Conservation (phyloP, 2,329 filamentous ascomycete genomes). For the Paramyrothecium roridum region DNA sequence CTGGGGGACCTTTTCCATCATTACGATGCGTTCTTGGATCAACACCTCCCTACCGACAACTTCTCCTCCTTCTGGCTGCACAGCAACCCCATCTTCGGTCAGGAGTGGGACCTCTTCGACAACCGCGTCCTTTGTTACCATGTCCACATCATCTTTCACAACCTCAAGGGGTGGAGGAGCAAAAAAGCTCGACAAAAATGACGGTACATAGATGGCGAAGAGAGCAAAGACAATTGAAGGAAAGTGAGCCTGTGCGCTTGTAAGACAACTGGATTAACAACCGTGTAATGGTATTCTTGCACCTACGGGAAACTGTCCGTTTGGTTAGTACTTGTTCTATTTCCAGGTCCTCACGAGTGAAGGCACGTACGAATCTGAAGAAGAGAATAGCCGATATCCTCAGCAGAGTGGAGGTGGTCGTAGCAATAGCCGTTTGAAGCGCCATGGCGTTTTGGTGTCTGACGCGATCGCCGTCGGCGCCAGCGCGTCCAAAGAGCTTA, state of each 20-base stretch:
- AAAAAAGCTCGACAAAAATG: slow-evolving; percentile 58
- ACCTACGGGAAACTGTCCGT: slow-evolving; percentile 32
- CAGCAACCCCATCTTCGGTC: slow-evolving; percentile 25
- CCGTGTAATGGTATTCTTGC: not conserved
- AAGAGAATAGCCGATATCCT: slow-evolving; percentile 32
- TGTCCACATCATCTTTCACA: slow-evolving; percentile 58
- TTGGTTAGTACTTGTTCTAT: slow-evolving; percentile 7
- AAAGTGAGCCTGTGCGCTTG: slow-evolving; percentile 28
- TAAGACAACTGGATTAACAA: not conserved
- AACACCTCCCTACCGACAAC: slow-evolving; percentile 51
- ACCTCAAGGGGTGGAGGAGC: slow-evolving; percentile 55
- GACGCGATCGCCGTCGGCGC: not conserved
- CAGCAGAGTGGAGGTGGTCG: slow-evolving; percentile 32
- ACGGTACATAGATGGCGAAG: slow-evolving; percentile 63
- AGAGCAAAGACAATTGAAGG: slow-evolving; percentile 57
- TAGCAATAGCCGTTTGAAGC: slow-evolving; percentile 25
- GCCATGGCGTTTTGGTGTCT: slow-evolving; percentile 17
- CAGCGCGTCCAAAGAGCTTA: not conserved
- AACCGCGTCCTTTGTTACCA: slow-evolving; percentile 48
- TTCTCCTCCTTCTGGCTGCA: slow-evolving; percentile 25
- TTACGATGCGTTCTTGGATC: slow-evolving; percentile 59
- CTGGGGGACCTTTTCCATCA: slow-evolving; percentile 54
- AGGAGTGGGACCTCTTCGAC: slow-evolving; percentile 20
- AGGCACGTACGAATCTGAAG: slow-evolving; percentile 30
- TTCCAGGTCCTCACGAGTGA: not conserved